Evolutionary conservation across 345 rosid species (phyloP).

Genomic region (Murraya koenigii): DNA sequence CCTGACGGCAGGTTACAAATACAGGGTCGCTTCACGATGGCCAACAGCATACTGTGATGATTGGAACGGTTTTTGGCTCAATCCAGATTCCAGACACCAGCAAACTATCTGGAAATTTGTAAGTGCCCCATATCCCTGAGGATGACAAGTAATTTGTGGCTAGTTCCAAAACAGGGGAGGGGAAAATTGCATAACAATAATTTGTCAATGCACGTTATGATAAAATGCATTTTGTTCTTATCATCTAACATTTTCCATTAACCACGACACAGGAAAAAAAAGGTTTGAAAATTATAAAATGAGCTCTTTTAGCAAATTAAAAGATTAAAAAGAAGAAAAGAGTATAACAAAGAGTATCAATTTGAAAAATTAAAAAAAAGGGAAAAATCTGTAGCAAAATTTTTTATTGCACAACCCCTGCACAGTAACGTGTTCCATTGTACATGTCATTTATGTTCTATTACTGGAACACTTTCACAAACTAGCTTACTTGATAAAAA

Average conservation of each 20-base stretch:
- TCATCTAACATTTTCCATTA: no score
- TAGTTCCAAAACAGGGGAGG: no score
- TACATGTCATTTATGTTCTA: slow-evolving; percentile 15
- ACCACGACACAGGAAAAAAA: no score
- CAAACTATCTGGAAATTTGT: neutral
- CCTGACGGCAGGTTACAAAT: neutral
- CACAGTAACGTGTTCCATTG: no score
- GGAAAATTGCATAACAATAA: neutral
- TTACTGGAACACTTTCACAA: slow-evolving; percentile 9
- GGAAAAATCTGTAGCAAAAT: slow-evolving; percentile 18
- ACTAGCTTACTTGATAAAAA: neutral
- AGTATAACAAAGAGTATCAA: no score
- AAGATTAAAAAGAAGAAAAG: neutral
- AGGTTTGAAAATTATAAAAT: no score
- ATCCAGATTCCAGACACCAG: neutral
- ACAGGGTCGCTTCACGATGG: slow-evolving; percentile 9
- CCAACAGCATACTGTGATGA: neutral
- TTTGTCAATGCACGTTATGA: neutral
- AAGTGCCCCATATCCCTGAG: no score
- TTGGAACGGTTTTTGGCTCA: neutral
- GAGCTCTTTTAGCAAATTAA: no score
- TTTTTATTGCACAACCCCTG: no score
- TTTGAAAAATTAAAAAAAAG: neutral
- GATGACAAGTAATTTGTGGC: no score
- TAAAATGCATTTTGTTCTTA: no score